phyloP scores from a whole-genome alignment of 257 asterid species.

The Scutellaria galericulata region DNA sequence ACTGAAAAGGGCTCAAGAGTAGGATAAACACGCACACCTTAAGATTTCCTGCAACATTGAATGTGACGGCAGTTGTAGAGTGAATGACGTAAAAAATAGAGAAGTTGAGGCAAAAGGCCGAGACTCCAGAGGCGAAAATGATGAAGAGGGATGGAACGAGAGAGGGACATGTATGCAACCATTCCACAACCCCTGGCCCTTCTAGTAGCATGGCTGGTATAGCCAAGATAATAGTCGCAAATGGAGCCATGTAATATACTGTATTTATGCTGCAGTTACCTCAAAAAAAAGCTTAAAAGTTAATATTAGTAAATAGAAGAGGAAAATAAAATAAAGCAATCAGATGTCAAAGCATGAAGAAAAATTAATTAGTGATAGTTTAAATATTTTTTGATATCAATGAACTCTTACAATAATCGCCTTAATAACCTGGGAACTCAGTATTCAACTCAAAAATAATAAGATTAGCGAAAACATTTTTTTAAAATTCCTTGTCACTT shows the following conservation, averaged over 20 bases:
- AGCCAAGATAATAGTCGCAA: constrained; percentile 90
- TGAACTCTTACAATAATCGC: neutral
- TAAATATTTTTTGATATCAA: too few species aligned
- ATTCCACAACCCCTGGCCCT: constrained; percentile 73
- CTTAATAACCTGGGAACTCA: neutral
- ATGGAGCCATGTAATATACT: constrained; percentile 96
- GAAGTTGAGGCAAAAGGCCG: constrained; percentile 92
- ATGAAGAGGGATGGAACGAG: constrained; percentile 62
- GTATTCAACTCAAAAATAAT: neutral
- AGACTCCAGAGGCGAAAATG: constrained; percentile 90
- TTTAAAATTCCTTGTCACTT: neutral
- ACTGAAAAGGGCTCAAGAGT: neutral
- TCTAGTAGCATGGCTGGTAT: constrained; percentile 86
- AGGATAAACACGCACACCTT: constrained; percentile 56
- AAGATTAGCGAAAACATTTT: neutral
- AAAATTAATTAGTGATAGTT: neutral
- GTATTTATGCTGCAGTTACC: constrained; percentile 77
- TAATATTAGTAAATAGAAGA: constrained; percentile 1
- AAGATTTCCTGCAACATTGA: constrained; percentile 97
- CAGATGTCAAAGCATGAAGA: neutral
- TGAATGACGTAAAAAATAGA: constrained; percentile 95
- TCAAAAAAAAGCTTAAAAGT: constrained; percentile 1
- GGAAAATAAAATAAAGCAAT: neutral
- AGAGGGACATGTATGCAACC: constrained; percentile 68
- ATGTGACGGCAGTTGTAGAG: constrained; percentile 97